Evolutionary conservation across 2,329 filamentous ascomycete genomes (phyloP), one percentile per base, ranked within the genome.

Genomic region (Nannizzia gypsea): DNA sequence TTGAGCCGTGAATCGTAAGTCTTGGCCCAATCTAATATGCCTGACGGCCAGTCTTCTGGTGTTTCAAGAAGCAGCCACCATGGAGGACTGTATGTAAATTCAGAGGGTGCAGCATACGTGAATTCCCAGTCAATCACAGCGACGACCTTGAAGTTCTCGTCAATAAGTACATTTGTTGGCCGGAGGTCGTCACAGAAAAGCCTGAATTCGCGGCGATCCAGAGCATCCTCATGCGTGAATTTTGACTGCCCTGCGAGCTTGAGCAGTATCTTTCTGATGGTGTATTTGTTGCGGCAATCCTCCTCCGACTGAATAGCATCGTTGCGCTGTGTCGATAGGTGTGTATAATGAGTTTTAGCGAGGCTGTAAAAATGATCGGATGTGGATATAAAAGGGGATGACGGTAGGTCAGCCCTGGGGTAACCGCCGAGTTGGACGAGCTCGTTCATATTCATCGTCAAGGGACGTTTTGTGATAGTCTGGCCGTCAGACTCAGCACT

Each of bases 391-490:
- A 70, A 76, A 13, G 56, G 15, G 13, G 44, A 44, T 31, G 44
- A 20, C 6, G 59, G 59, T 17, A 60, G 46, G 1, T 48, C 50
- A 2, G 67, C 66, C 6, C 64, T 59, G 3, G 67, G 66, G 6
- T 69, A 46, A 4, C 55, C 60, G 5, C 68, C 70, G 1, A 69
- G 42, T 28, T 63, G 63, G 11, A 71, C 66, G 15, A 71, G 66
- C 63, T 76, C 70, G 58, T 71, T 77, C 73, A 79, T 77, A 59
- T 76, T 75, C 1, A 71, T 67, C 1, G 72, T 74, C 2, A 79
- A 59, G 1, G 75, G 75, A n/a, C 73, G 66, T 26, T 65, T 63
- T 6, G 50, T 62, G 3, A 74, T 69, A 48, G 63, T 64, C 65
- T 68, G 72, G 2, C 28, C 63, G 6, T 66, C 64, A 2, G 64